Evolutionary conservation across 208 protist genomes (phyloP), one percentile per base, ranked within the genome.

Genomic region (Leishmania lainsoni): DNA sequence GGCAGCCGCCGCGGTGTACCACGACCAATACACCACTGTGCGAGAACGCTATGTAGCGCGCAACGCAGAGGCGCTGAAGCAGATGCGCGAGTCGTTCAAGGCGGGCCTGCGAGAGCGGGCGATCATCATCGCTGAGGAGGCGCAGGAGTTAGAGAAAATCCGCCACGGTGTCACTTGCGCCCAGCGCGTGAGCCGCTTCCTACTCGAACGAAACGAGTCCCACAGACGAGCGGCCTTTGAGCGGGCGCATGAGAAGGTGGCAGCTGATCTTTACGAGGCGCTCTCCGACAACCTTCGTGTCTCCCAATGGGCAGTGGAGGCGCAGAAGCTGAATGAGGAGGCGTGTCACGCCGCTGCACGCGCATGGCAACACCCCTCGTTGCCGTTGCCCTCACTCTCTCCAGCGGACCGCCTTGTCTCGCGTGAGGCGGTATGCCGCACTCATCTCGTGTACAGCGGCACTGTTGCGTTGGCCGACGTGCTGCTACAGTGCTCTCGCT

Each of bases 1-100:
- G 26, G 66, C 54, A 32, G 82, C 78, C 3, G 51, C 61, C 4
- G n/a, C 29, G 26, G 82, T 81, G 32, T 79, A 66, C 48, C 29
- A 75, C 5, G 75, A 83, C 56, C 74, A 88, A 69, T 86, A 86
- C 81, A 52, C 73, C 5, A 35, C 56, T n/a, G 76, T 84, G 45
- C 74, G 71, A 66, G 35, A 78, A 70, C 85, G 85, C 32, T 83
- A 83, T 29, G 29, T 79, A 0, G 78, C 78, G 49, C 75, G 56
- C 45, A 81, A 79, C 52, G 82, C 52, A 22, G 26, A 22, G 6
- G 45, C 66, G 14, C 56, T 86, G 29, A 16, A 49, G 29, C 65
- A 71, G 45, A 79, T 79, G 32, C 76, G 74, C 2, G 51, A 42
- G 22, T 17, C 69, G 16, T 61, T 76, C 45, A 32, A 74, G 54